Conservation (phyloP, 1,139 yeast genomes). For the Scheffersomyces lignicola region DNA sequence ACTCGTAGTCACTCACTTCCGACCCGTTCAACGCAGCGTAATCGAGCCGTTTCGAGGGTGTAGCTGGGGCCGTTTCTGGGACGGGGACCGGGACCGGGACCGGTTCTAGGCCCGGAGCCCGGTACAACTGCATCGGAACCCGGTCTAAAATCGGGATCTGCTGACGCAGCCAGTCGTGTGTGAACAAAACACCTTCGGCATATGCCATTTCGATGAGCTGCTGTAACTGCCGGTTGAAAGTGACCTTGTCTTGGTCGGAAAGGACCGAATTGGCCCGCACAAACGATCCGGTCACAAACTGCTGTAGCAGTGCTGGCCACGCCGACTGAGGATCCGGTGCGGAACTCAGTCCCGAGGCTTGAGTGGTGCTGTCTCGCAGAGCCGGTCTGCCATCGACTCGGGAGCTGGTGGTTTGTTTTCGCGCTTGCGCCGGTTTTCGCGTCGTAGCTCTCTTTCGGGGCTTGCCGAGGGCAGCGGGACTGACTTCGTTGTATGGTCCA, state of each 20-base stretch:
- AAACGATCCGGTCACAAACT: conserved; percentile 31
- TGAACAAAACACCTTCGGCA: conserved; percentile 42
- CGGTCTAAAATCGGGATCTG: conserved; percentile 51
- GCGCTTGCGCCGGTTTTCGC: too few relatives aligned
- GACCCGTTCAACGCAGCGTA: background rate
- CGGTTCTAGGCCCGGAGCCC: background rate
- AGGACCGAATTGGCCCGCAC: conserved; percentile 19
- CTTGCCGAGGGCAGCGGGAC: background rate
- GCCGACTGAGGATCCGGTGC: too few relatives aligned
- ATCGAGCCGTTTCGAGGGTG: background rate
- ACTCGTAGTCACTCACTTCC: conserved; percentile 23
- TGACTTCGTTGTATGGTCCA: conserved; percentile 2
- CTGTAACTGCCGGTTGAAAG: conserved; percentile 31
- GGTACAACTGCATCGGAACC: conserved; percentile 8
- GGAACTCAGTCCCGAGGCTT: too few relatives aligned
- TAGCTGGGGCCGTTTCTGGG: background rate
- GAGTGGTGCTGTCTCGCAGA: too few relatives aligned
- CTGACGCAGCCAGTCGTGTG: conserved; percentile 62
- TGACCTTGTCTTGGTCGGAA: conserved; percentile 17
- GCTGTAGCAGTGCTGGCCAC: conserved; percentile 37
- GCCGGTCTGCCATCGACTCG: conserved; percentile 4
- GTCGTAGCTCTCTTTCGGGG: background rate
- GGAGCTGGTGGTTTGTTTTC: background rate
- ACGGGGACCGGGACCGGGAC: background rate
- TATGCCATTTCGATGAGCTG: conserved; percentile 43